These are phyloP conservation scores for Trichoderma asperellum DNA, from an alignment of 2,329 filamentous ascomycete genomes.

Conservation along the genomic window DNA sequence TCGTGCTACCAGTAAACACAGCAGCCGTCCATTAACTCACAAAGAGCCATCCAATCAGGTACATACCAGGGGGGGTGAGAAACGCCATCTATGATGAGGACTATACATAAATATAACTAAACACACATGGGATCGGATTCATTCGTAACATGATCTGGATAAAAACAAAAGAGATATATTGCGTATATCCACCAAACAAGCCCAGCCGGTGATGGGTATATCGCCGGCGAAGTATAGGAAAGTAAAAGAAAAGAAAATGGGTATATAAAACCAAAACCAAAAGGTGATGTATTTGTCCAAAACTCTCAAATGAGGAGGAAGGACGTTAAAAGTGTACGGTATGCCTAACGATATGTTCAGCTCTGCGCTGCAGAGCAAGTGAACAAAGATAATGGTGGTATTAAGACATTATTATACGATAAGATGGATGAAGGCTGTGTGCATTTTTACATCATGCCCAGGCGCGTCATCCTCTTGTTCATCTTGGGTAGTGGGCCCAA, in stretches of 20 bases:
- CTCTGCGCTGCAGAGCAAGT: conserved; percentile 17
- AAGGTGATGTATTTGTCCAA: conserved; percentile 16
- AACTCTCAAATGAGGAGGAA: background rate
- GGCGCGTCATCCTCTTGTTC: conserved; percentile 65
- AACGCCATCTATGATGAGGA: conserved; percentile 27
- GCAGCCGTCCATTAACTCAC: conserved; percentile 2
- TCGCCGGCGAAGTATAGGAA: conserved; percentile 11
- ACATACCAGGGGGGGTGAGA: background rate
- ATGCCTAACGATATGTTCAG: background rate
- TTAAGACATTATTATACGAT: conserved; percentile 17
- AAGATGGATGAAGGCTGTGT: background rate
- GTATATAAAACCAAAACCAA: conserved; percentile 27
- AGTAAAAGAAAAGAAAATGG: conserved; percentile 11
- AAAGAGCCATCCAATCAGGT: conserved; percentile 1
- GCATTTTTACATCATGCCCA: conserved; percentile 57
- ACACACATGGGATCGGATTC: conserved; percentile 22
- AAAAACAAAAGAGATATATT: conserved; percentile 26
- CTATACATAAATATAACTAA: conserved; percentile 26
- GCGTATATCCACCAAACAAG: conserved; percentile 27
- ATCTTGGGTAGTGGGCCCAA: conserved; percentile 47
- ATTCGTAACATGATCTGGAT: conserved; percentile 25
- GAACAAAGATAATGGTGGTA: conserved; percentile 3
- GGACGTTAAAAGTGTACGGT: background rate
- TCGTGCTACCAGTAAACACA: background rate
- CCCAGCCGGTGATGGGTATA: conserved; percentile 25